Percentiles rank a stretch among this genome's conserved stretches.
Conservation (phyloP, 228 moss, liverwort and hornwort species). For the Sphagnum magellanicum region DNA sequence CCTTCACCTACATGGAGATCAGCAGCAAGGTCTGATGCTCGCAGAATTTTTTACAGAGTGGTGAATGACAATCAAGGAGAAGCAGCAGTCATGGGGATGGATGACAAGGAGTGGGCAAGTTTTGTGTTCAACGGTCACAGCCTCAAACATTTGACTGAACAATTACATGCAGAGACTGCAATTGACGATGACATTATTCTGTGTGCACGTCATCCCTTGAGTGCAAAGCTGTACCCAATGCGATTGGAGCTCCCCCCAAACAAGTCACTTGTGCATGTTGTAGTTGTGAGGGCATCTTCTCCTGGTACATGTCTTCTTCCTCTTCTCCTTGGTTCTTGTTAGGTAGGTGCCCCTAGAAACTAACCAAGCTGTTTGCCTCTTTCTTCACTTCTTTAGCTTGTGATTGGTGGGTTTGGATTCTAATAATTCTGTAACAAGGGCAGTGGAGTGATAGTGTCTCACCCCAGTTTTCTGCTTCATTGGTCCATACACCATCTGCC, state of each 20-base stretch:
- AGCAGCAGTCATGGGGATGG: slow-evolving; percentile 30
- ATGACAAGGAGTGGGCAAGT: slow-evolving; percentile 53
- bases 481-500: too few relatives aligned
- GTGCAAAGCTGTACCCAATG: slow-evolving; percentile 59
- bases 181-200: slow-evolving; percentile 66
- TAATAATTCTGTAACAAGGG: too few relatives aligned
- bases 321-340: too few relatives aligned
- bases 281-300: slow-evolving; percentile 51
- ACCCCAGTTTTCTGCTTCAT: too few relatives aligned
- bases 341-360: too few relatives aligned
- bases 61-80: slow-evolving; percentile 50
- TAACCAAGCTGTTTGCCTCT: too few relatives aligned
- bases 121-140: slow-evolving; percentile 65
- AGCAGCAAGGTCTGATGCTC: slow-evolving; percentile 18
- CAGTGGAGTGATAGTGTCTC: too few relatives aligned
- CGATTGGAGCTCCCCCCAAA: slow-evolving; percentile 72
- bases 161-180: slow-evolving; percentile 53
- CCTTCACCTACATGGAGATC: background rate
- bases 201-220: slow-evolving; percentile 59
- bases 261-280: slow-evolving; percentile 65
- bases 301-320: slow-evolving; percentile 35
- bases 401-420: too few relatives aligned
- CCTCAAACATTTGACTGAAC: slow-evolving; percentile 43
- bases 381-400: too few relatives aligned
- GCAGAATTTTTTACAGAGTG: slow-evolving; percentile 67